phyloP scores from a whole-genome alignment of 129 eudicot species.

The Deinandra increscens region DNA sequence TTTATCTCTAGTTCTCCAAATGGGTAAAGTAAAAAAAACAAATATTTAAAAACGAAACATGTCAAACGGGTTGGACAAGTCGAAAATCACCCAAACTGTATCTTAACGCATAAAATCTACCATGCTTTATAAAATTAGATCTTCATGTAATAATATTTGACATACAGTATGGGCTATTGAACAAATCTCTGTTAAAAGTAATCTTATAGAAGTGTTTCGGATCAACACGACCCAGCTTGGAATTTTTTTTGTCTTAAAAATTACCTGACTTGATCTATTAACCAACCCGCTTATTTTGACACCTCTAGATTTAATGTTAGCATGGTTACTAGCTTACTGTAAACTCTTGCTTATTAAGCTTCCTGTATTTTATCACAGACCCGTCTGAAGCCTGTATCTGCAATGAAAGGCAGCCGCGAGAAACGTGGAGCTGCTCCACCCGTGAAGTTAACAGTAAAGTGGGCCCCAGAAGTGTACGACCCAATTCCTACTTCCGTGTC shows the following conservation, averaged over 20 bases:
- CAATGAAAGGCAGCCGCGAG: conserved; percentile 85
- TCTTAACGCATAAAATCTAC: neutral
- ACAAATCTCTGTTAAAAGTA: no score
- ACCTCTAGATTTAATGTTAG: neutral
- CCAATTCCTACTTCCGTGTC: conserved; percentile 71
- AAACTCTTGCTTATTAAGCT: neutral
- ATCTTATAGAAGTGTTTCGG: neutral
- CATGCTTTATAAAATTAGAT: neutral
- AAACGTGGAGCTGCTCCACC: conserved; percentile 52
- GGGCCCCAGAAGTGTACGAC: conserved; percentile 91
- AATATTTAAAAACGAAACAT: neutral
- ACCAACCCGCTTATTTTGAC: neutral
- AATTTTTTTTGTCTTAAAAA: neutral
- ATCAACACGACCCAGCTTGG: neutral
- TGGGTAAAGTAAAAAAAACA: neutral
- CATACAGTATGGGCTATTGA: neutral
- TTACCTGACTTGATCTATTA: neutral
- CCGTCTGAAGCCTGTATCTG: conserved; percentile 63
- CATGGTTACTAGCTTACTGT: neutral
- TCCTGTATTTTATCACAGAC: conserved; percentile 36
- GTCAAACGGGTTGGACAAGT: neutral
- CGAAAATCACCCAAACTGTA: neutral
- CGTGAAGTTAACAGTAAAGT: conserved; percentile 49
- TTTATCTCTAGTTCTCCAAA: conserved; percentile 4
- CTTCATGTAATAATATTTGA: neutral